Evolutionary conservation across 345 rosid genomes (phyloP), one percentile per base, ranked within the genome.

Genomic region (Salix caprea): DNA sequence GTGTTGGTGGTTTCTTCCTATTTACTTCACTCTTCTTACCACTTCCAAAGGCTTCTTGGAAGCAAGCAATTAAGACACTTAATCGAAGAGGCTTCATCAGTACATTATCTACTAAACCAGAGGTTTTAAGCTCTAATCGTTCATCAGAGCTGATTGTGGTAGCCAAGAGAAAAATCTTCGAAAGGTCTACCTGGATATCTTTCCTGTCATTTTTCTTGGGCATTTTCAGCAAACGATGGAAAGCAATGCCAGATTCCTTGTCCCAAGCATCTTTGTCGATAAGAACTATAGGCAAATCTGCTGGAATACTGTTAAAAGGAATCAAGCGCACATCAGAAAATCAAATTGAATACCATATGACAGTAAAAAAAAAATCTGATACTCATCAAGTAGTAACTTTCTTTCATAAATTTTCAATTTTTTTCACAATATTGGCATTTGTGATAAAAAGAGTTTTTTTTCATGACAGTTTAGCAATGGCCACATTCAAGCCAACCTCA

Each of bases 181-280:
- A 86, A 73, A 80, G 77, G 68, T 76, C 72, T 52, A 67, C 32
- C 0, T 72, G 72, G 37, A 70, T 74, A 76, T 86, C 82, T 76
- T 40, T 74, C 65, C 78, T 72, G 32, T 74, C 50, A 74, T 77
- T 84, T 76, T 36, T 68, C 72, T 70, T 69, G 34, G 71, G 76
- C 60, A 83, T 77, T 65, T 73, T 77, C 40, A 86, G 85, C 61
- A 88, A 78, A 65, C 64, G 75, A 10, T 74, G 76, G 70, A 87
- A 81, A 73, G 72, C 71, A 76, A 73, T 21, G 67, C 79, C 84
- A 36, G 71, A 78, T 85, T 93, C 84, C 76, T 83, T 80, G 76
- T 88, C 79, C 97, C 97, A 96, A 18, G 78, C 82, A 70, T 96
- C 97, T 84, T 87, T 85, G 84, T 93, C 98, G 4, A 92, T 80